Evolutionary conservation across 192 early-diverging fungal genomes (phyloP).

Genomic region (Coemansia sp.): DNA sequence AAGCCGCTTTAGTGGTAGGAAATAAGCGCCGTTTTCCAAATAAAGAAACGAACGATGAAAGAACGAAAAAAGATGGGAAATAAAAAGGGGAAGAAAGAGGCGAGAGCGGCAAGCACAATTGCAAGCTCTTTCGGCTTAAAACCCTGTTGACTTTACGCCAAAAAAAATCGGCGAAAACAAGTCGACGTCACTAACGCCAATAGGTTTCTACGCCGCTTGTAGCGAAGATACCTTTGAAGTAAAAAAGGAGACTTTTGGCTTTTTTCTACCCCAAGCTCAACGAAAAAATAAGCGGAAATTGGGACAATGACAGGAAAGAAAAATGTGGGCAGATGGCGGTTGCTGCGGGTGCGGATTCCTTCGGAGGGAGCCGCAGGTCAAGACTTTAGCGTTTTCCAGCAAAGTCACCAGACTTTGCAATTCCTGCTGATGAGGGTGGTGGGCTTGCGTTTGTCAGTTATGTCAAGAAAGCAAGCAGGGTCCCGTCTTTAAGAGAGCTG

Average conservation of each 20-base stretch:
- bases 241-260: neutral
- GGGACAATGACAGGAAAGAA: conserved; percentile 5
- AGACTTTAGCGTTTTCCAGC: too few relatives aligned
- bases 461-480: too few relatives aligned
- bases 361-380: too few relatives aligned
- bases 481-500: too few relatives aligned
- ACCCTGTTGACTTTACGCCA: neutral
- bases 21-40: neutral
- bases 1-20: neutral
- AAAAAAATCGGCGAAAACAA: neutral
- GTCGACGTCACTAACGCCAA: neutral
- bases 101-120: neutral
- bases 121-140: neutral
- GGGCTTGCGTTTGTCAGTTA: too few relatives aligned
- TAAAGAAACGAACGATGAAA: neutral
- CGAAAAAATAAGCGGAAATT: conserved; percentile 1
- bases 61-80: neutral
- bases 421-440: too few relatives aligned
- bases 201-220: neutral
- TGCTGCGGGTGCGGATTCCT: neutral
- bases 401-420: too few relatives aligned
- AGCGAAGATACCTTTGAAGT: neutral
- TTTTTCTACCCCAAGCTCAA: neutral
- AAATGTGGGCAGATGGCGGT: neutral
- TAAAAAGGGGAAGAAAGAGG: neutral